Evolutionary conservation across 306 rosid species (phyloP), one percentile per base, ranked within the genome.

Genomic region (Cercis canadensis): DNA sequence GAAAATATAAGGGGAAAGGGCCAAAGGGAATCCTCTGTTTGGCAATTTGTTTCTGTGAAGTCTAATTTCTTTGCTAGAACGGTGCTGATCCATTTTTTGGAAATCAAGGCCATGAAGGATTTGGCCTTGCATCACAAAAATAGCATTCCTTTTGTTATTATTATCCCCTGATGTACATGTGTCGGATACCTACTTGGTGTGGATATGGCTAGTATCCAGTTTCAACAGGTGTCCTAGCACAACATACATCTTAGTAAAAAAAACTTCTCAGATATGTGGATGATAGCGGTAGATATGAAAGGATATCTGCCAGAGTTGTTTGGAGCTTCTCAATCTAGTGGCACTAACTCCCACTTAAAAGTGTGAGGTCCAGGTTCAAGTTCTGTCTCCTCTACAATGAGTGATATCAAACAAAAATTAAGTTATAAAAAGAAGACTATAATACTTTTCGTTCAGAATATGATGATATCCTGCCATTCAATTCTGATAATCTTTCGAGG

Each of bases 261-360:
- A 62, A 33, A 45, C 8, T 70, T 29, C 36, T 15, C 40, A 11
- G 16, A 11, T 70, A 24, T 50, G 7, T 4, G 57, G 51, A 17
- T 10, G 34, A 45, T 43, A 53, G 41, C 19, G 6, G 21, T 36
- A 6, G 29, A 16, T 32, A 32, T 41, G 64, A 11, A 17, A 57
- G 24, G 44, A 7, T 33, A 14, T 32, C 7, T n/a, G 13, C 63
- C 24, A 2, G 13, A 14, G 5, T 57, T 57, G 11, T 31, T 57
- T 32, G 19, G 21, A 57, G 52, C 53, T 71, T 31, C 52, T 53
- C 41, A 72, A 3, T 49, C 43, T 60, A 49, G 51, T 58, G 53
- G 76, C 13, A 36, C 41, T 37, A 39, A 60, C 31, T 60, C 50
- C 8, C 40, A 19, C 11, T 53, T 53, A 31, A 45, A 53, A 29